Evolutionary conservation across 78 protist genomes (phyloP), one percentile per base, ranked within the genome.

Genomic region (Planoprotostelium fungivorum): DNA sequence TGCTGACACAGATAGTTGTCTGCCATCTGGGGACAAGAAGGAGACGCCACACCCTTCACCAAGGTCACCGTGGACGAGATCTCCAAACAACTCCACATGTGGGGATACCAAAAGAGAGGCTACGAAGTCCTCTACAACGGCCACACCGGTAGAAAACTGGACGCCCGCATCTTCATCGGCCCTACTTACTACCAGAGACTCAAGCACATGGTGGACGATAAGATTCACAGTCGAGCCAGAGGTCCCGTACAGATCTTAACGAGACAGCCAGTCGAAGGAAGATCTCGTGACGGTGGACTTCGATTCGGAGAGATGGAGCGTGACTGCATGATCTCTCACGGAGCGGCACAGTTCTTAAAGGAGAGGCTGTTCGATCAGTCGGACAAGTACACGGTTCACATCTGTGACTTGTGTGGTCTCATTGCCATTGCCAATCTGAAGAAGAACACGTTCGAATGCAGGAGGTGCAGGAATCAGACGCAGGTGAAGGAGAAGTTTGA

Each of bases 271-370:
- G 85, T 98, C 73, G 99, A 99, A 86, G 97, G 99, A n/a, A 96
- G 99, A 28, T 91, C 99, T 0, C 91, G 99, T 29, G 99, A 97
- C 51, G 99, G 99, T 39, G 99, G 99, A 34, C 96, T 99, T 35
- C 96, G 99, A n/a, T 98, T 99, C 85, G 99, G 99, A 29, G 99
- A 98, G 91, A 99, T 99, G 99, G 99, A 99, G 95, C 95, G 99
- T 28, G 99, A 99, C 85, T 97, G 99, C 93, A 96, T 97, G 96
- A 97, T 97, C 91, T 86, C 96, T n/a, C 98, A 98, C 93, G 99
- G 99, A 38, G 97, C 99, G n/a, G 97, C 99, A 37, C 83, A 91
- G 38, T 97, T 99, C 93, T 90, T 99, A 35, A 95, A 95, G 87
- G 99, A 99, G 95, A 91, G 99, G 23, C 95, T 98, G 34, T 95